phyloP scores from a whole-genome alignment of 1,284 basidiomycete species.

The Naganishia sp. region DNA sequence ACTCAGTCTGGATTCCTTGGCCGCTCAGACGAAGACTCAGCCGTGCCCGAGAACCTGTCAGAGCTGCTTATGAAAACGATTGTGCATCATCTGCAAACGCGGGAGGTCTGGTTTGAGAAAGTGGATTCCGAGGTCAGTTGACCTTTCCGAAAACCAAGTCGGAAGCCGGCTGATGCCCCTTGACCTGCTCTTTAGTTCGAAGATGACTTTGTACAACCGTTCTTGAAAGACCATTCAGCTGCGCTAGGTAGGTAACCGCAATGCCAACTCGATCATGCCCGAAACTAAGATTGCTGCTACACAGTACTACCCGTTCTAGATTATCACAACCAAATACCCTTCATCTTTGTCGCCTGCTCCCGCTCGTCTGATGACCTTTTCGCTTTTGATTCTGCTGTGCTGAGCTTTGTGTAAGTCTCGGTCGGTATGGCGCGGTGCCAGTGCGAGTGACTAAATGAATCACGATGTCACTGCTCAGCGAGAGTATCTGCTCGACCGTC shows the following conservation, averaged over 20 bases:
- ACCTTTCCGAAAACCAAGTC: background rate
- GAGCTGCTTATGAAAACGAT: conserved; percentile 46
- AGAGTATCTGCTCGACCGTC: conserved; percentile 43
- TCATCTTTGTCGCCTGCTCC: conserved; percentile 44
- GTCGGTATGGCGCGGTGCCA: too few relatives aligned
- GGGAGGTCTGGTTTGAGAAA: conserved; percentile 45
- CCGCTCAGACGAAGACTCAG: background rate
- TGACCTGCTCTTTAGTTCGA: background rate
- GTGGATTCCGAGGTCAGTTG: conserved; percentile 35
- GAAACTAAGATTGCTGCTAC: background rate
- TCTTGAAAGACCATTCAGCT: conserved; percentile 13
- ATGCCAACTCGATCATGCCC: background rate
- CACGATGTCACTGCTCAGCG: conserved; percentile 24
- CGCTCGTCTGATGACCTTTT: conserved; percentile 47
- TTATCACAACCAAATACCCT: conserved; percentile 47
- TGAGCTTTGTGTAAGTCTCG: conserved; percentile 41
- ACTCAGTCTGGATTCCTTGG: conserved; percentile 21
- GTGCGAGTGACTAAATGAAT: too few relatives aligned
- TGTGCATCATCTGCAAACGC: conserved; percentile 42
- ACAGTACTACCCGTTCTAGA: conserved; percentile 47
- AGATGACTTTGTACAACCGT: conserved; percentile 17
- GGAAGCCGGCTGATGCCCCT: background rate
- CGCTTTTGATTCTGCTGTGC: conserved; percentile 44
- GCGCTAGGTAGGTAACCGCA: conserved; percentile 1
- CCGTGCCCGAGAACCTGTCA: conserved; percentile 38